A percentile compares a stretch with the other conserved stretches of the same genome.
phyloP scores from a whole-genome alignment of 352 stramenopile genomes.

The Phytophthora litchii region DNA sequence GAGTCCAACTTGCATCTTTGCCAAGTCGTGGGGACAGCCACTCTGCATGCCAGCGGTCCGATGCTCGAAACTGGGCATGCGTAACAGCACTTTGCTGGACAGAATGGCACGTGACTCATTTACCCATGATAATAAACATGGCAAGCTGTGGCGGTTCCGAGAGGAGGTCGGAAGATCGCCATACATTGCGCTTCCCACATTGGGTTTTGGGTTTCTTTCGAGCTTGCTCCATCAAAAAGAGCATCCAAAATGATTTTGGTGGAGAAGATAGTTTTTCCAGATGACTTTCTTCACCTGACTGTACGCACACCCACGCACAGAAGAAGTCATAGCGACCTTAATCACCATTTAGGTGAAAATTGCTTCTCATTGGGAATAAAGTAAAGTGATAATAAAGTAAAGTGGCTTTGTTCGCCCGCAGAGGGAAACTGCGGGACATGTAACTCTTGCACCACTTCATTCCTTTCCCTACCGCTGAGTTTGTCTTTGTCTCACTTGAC shows the following conservation, averaged over 20 bases:
- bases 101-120: conserved; percentile 11
- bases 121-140: conserved; percentile 6
- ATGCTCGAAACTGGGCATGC: conserved; percentile 25
- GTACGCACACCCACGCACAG: too few species aligned
- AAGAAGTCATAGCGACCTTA: background rate
- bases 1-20: conserved; percentile 29
- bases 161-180: conserved; percentile 36
- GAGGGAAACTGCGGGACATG: too few species aligned
- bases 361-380: background rate
- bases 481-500: conserved; percentile 21
- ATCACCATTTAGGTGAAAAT: background rate
- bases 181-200: conserved; percentile 6
- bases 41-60: background rate
- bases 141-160: conserved; percentile 5
- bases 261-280: conserved; percentile 14
- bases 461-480: conserved; percentile 9
- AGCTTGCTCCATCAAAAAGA: conserved; percentile 9
- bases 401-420: too few species aligned
- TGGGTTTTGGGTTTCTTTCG: conserved; percentile 29
- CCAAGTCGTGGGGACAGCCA: conserved; percentile 17
- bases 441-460: conserved; percentile 2
- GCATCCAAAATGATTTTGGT: conserved; percentile 26
- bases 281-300: conserved; percentile 7
- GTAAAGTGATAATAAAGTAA: too few species aligned
- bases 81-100: background rate